These are phyloP conservation scores for Pisolithus albus DNA, from an alignment of 768 basidiomycete species.

Conservation along the genomic window DNA sequence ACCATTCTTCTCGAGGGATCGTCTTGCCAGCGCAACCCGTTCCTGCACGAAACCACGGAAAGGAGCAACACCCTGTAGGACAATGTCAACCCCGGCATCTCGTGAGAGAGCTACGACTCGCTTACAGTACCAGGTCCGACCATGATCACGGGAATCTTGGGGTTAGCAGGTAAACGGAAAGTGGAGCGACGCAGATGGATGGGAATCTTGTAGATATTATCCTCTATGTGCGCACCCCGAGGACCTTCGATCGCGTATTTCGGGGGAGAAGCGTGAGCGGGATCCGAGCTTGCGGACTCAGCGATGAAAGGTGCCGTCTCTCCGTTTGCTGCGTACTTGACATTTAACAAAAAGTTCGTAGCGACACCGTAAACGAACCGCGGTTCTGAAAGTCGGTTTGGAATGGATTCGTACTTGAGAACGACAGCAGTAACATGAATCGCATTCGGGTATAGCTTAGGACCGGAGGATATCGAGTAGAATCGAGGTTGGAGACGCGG, in stretches of 20 bases:
- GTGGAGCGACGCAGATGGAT: conserved; percentile 94
- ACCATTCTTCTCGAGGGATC: conserved; percentile 93
- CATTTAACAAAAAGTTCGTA: conserved; percentile 92
- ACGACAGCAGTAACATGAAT: conserved; percentile 96
- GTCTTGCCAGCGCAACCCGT: conserved; percentile 90
- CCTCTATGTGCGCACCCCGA: conserved; percentile 71
- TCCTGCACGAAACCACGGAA: conserved; percentile 99
- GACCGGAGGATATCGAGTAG: conserved; percentile 97
- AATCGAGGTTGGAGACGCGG: conserved; percentile 94
- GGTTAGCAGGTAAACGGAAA: conserved; percentile 94
- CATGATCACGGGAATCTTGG: conserved; percentile 98
- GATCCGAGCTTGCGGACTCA: conserved; percentile 27
- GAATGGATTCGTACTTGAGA: conserved; percentile 78
- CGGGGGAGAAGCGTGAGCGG: conserved; percentile 45
- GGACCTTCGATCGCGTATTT: conserved; percentile 87
- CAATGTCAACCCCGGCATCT: neutral
- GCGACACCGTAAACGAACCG: conserved; percentile 85
- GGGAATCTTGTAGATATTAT: conserved; percentile 73
- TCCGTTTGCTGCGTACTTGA: conserved; percentile 67
- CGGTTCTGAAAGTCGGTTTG: conserved; percentile 42
- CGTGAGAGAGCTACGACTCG: conserved; percentile 9
- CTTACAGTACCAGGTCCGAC: conserved; percentile 96
- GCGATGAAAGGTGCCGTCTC: conserved; percentile 45
- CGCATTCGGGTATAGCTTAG: conserved; percentile 80
- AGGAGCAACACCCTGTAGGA: conserved; percentile 85